Percentiles rank a stretch among this genome's conserved stretches.
phyloP scores from a whole-genome alignment of 345 rosid genomes.

The Lepidium sativum region DNA sequence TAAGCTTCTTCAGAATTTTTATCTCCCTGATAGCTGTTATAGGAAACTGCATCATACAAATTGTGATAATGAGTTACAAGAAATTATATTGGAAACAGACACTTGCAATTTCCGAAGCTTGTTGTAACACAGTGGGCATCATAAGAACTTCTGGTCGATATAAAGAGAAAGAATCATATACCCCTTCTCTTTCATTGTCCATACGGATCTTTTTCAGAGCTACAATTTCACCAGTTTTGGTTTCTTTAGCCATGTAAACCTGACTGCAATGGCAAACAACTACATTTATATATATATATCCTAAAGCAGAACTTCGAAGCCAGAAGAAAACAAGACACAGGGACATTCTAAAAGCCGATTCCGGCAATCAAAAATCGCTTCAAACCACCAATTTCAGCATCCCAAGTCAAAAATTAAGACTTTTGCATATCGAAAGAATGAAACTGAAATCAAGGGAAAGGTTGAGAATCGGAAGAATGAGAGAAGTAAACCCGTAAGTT shows the following conservation, averaged over 20 bases:
- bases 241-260: slow-evolving; percentile 94
- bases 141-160: not conserved
- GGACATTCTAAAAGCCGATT: not conserved
- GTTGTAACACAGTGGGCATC: not conserved
- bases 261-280: slow-evolving; percentile 45
- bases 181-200: slow-evolving; percentile 99
- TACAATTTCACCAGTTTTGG: slow-evolving; percentile 80
- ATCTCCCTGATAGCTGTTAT: slow-evolving; percentile 50
- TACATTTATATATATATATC: not conserved
- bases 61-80: not conserved
- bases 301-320: not conserved
- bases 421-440: not conserved
- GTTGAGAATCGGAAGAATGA: not conserved
- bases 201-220: slow-evolving; percentile 93
- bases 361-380: not conserved
- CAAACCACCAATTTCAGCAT: not conserved
- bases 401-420: not conserved
- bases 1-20: slow-evolving; percentile 45
- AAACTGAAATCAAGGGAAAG: not conserved
- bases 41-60: slow-evolving; percentile 38
- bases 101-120: not conserved
- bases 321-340: not conserved
- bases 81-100: not conserved
- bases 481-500: slow-evolving; percentile 54
- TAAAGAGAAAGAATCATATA: slow-evolving; percentile 17